phyloP scores from a whole-genome alignment of 2,329 filamentous ascomycete genomes.

The Mollisia scopiformis region DNA sequence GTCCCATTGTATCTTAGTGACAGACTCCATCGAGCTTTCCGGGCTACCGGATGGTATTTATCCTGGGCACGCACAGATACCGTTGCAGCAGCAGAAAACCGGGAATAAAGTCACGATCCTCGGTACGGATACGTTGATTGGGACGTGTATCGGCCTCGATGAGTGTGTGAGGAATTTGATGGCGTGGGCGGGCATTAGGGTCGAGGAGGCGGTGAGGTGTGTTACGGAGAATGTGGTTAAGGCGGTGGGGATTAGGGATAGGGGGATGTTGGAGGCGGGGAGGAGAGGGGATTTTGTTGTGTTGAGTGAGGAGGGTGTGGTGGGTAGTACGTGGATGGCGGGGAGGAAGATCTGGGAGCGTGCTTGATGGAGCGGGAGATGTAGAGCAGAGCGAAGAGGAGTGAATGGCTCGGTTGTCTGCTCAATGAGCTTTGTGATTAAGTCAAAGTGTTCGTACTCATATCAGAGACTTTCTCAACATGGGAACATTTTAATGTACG shows the following conservation, averaged over 20 bases:
- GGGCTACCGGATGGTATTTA: slow-evolving; percentile 54
- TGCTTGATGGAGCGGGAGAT: neutral
- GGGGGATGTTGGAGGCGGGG: slow-evolving; percentile 29
- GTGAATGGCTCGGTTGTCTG: neutral
- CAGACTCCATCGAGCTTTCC: slow-evolving; percentile 57
- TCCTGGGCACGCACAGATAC: slow-evolving; percentile 54
- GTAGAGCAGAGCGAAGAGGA: neutral
- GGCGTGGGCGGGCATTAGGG: slow-evolving; percentile 27
- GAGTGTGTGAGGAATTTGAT: slow-evolving; percentile 49
- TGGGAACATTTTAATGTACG: too few relatives aligned
- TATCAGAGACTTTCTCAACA: too few relatives aligned
- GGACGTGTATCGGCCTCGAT: slow-evolving; percentile 53
- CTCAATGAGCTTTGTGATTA: too few relatives aligned
- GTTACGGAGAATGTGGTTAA: slow-evolving; percentile 35
- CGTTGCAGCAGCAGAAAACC: slow-evolving; percentile 49
- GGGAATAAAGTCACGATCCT: slow-evolving; percentile 53
- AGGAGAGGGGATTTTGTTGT: slow-evolving; percentile 35
- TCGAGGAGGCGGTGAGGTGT: slow-evolving; percentile 32
- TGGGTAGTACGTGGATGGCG: slow-evolving; percentile 33
- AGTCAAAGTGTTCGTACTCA: too few relatives aligned
- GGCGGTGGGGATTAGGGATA: slow-evolving; percentile 28
- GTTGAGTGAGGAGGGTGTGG: slow-evolving; percentile 22
- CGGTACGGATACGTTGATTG: slow-evolving; percentile 55
- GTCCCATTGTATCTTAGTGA: slow-evolving; percentile 52
- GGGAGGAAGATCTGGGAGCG: slow-evolving; percentile 21